These are phyloP conservation scores for Harringtonia aguacate DNA, from an alignment of 2,329 filamentous ascomycete species.

Conservation along the genomic window DNA sequence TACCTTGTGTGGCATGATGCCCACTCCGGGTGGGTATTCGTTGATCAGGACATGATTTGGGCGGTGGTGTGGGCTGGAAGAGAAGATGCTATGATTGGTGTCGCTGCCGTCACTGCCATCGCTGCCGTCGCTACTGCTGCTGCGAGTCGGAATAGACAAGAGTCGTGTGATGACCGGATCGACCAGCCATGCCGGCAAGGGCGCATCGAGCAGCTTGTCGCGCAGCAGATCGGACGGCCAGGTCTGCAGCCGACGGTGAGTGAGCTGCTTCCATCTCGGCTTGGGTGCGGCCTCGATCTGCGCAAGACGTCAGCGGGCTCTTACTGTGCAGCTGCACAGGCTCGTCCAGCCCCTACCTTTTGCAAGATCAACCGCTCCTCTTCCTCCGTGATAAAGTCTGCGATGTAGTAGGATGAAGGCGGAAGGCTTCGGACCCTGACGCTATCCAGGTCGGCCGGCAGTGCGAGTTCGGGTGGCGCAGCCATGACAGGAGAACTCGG, in stretches of 20 bases:
- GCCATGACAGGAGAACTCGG: slow-evolving; percentile 5
- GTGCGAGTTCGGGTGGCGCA: slow-evolving; percentile 4
- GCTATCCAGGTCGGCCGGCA: slow-evolving; percentile 39
- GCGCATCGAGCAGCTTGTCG: slow-evolving; percentile 63
- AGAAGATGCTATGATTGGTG: slow-evolving; percentile 35
- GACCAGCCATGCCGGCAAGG: slow-evolving; percentile 66
- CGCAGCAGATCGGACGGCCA: slow-evolving; percentile 77
- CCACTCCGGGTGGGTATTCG: slow-evolving; percentile 76
- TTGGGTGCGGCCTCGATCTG: slow-evolving; percentile 53
- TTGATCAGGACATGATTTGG: slow-evolving; percentile 94
- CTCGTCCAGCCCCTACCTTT: slow-evolving; percentile 40
- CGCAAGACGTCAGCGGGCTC: not conserved
- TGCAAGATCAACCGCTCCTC: slow-evolving; percentile 63
- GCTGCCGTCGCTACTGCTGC: not conserved
- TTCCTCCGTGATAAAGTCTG: slow-evolving; percentile 66
- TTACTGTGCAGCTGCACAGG: too few relatives aligned
- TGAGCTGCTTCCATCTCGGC: slow-evolving; percentile 75
- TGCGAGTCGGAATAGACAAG: slow-evolving; percentile 32
- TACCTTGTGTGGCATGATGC: slow-evolving; percentile 91
- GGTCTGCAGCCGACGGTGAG: slow-evolving; percentile 82
- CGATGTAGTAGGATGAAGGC: slow-evolving; percentile 67
- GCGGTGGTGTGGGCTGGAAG: slow-evolving; percentile 56
- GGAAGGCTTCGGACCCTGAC: slow-evolving; percentile 46
- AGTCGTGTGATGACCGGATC: slow-evolving; percentile 57
- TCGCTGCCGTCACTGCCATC: slow-evolving; percentile 11